phyloP scores from a whole-genome alignment of 139 green algal genomes.

The Diplosphaera chodatii region DNA sequence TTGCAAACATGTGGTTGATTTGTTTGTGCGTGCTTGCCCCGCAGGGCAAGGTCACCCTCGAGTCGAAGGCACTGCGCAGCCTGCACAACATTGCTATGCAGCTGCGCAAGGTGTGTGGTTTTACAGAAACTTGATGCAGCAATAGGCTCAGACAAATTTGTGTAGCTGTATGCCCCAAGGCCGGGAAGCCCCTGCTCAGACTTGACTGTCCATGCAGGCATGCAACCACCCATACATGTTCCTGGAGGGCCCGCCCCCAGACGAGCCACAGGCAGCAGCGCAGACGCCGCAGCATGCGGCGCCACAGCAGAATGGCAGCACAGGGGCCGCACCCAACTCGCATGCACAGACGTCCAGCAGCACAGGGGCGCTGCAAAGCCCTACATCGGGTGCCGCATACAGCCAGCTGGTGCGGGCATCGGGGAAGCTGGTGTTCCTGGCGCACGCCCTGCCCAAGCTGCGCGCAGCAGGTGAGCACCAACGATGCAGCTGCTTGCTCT shows the following conservation, averaged over 20 bases:
- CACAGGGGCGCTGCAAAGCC: too few relatives aligned
- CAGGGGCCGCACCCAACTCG: too few relatives aligned
- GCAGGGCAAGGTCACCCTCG: constrained; percentile 20
- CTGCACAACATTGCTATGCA: constrained; percentile 65
- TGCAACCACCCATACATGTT: constrained; percentile 73
- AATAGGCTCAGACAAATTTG: too few relatives aligned
- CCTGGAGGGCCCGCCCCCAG: background rate
- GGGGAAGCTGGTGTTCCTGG: constrained; percentile 61
- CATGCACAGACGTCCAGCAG: too few relatives aligned
- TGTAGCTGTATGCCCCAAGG: too few relatives aligned
- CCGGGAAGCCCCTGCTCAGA: background rate
- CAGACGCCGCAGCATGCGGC: too few relatives aligned
- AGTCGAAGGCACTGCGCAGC: constrained; percentile 11
- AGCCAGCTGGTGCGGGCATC: constrained; percentile 45
- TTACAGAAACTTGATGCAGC: too few relatives aligned
- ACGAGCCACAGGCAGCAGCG: constrained; percentile 6
- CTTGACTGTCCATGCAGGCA: background rate
- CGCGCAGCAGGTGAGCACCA: constrained; percentile 22
- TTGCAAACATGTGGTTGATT: too few relatives aligned
- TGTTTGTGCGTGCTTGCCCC: background rate
- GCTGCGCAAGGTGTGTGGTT: constrained; percentile 57
- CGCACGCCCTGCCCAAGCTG: constrained; percentile 62
- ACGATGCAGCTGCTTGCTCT: too few relatives aligned
- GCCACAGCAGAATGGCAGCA: background rate
- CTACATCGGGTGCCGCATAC: background rate